phyloP scores from a whole-genome alignment of 768 basidiomycete species.

The Clitopilus passeckerianus region DNA sequence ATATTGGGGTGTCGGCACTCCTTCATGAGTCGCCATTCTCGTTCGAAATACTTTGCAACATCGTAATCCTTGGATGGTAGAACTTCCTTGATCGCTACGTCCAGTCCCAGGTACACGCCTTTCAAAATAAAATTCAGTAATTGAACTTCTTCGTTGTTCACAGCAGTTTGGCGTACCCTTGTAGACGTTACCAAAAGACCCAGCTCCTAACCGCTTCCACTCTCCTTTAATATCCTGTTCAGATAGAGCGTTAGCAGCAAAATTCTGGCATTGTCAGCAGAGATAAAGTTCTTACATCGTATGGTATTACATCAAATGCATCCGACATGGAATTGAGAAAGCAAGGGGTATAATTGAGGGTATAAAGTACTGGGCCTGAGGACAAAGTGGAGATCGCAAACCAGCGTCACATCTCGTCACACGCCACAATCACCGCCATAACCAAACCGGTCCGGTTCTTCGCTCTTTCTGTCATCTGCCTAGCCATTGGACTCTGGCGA shows the following conservation, averaged over 20 bases:
- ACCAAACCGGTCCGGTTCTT: background rate
- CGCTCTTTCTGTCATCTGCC: too few relatives aligned
- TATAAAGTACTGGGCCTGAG: slow-evolving; percentile 1
- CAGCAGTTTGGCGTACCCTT: slow-evolving; percentile 45
- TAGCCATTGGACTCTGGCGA: too few relatives aligned
- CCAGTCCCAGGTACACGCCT: slow-evolving; percentile 92
- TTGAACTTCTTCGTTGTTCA: background rate
- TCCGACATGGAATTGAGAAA: slow-evolving; percentile 37
- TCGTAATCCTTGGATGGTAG: slow-evolving; percentile 89
- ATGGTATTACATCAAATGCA: slow-evolving; percentile 86
- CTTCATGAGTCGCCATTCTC: slow-evolving; percentile 99
- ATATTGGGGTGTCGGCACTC: slow-evolving; percentile 91
- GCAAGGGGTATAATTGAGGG: background rate
- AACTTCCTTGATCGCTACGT: slow-evolving; percentile 96
- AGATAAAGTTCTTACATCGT: slow-evolving; percentile 43
- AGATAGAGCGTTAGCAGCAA: slow-evolving; percentile 1
- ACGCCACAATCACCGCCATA: background rate
- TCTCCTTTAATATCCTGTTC: slow-evolving; percentile 78
- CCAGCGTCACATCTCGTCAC: slow-evolving; percentile 1
- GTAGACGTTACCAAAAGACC: slow-evolving; percentile 91
- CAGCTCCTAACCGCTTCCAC: slow-evolving; percentile 89
- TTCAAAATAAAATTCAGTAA: slow-evolving; percentile 1
- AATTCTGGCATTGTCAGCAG: slow-evolving; percentile 13
- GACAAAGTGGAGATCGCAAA: background rate
- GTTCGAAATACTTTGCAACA: slow-evolving; percentile 94